Percentiles rank a stretch among this genome's conserved stretches.
Conservation (phyloP, 2,329 filamentous ascomycete species). For the Aurifilum marmelostoma region DNA sequence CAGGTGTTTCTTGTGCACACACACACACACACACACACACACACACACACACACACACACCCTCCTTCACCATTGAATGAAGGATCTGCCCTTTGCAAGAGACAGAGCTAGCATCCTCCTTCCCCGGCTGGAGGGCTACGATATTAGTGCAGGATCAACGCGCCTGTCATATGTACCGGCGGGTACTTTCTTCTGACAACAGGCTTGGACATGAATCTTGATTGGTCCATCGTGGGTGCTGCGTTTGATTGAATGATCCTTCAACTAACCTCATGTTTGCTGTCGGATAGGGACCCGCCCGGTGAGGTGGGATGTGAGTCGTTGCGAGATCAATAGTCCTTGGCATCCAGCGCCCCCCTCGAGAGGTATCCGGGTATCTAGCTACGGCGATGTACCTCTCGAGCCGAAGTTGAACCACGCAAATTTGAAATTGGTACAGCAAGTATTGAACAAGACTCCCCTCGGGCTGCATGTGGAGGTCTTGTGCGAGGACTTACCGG, state of each 20-base stretch:
- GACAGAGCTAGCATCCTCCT: not conserved
- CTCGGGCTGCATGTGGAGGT: not conserved
- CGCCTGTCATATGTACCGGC: not conserved
- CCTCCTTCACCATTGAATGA: not conserved
- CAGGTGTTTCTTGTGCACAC: slow-evolving; percentile 2
- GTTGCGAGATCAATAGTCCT: not conserved
- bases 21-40: too few relatives aligned
- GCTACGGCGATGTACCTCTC: not conserved
- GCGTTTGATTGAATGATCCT: slow-evolving; percentile 20
- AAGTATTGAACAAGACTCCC: not conserved
- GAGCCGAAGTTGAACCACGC: not conserved
- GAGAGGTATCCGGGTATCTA: not conserved
- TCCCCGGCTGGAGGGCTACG: not conserved
- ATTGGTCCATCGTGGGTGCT: not conserved
- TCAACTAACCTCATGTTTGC: slow-evolving; percentile 20
- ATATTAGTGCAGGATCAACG: not conserved
- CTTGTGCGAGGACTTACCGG: not conserved
- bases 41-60: not conserved
- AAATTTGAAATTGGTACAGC: not conserved
- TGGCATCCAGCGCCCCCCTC: not conserved
- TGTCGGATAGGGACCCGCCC: slow-evolving; percentile 21
- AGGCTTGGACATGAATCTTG: not conserved
- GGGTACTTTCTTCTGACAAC: not conserved
- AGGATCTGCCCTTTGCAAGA: not conserved
- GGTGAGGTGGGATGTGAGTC: not conserved